Conservation (phyloP, 805 yeast genomes). For the Ogataea angusta region DNA sequence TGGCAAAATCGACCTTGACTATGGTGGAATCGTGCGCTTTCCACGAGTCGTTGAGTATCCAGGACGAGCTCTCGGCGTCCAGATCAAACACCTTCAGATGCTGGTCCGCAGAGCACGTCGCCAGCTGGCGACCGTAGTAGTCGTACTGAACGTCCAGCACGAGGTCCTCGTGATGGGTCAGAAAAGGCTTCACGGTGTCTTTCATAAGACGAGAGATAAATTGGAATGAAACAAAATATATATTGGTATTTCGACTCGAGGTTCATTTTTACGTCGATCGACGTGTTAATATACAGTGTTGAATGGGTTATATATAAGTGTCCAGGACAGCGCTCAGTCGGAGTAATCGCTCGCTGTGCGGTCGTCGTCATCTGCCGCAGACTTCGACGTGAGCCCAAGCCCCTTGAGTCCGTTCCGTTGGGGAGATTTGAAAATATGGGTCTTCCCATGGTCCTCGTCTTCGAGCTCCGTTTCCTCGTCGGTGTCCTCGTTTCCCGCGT, state of each 20-base stretch:
- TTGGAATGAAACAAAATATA: constrained; percentile 1
- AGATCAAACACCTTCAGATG: constrained; percentile 86
- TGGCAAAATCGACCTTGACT: constrained; percentile 84
- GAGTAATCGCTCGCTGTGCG: constrained; percentile 26
- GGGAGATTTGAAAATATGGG: neutral
- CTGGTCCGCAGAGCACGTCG: constrained; percentile 94
- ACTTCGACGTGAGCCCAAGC: constrained; percentile 13
- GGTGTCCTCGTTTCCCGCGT: constrained; percentile 6
- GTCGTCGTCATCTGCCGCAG: constrained; percentile 24
- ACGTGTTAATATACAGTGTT: neutral
- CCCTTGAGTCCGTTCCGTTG: constrained; percentile 12
- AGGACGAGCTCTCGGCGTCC: constrained; percentile 60
- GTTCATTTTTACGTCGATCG: constrained; percentile 4
- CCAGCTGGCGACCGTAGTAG: constrained; percentile 87
- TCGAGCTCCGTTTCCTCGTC: constrained; percentile 22
- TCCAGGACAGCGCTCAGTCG: constrained; percentile 6
- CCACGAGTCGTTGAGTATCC: constrained; percentile 89
- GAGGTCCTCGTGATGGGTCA: constrained; percentile 90
- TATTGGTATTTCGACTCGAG: neutral
- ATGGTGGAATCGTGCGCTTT: constrained; percentile 91
- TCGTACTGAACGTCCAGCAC: constrained; percentile 89
- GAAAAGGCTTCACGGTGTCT: constrained; percentile 59
- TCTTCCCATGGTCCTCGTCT: constrained; percentile 10
- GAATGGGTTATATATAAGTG: constrained; percentile 9
- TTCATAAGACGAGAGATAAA: constrained; percentile 20